These are phyloP conservation scores for Lodderomyces oxycetoniae DNA, from an alignment of 1,139 yeast genomes.

Conservation along the genomic window DNA sequence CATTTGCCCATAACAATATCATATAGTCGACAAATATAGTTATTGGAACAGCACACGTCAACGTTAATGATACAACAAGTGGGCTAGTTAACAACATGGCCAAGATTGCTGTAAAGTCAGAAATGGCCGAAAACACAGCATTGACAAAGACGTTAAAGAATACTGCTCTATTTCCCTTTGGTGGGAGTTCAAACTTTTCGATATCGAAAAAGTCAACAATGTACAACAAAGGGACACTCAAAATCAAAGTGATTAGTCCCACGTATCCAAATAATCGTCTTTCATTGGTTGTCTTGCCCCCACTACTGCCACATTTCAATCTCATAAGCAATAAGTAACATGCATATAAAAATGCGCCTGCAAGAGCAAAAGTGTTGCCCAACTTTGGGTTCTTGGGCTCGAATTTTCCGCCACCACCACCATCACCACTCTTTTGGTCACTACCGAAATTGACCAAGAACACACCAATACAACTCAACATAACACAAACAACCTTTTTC, in stretches of 20 bases:
- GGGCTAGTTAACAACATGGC: conserved; percentile 55
- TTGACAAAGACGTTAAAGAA: conserved; percentile 33
- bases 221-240: conserved; percentile 36
- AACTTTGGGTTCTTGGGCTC: conserved; percentile 37
- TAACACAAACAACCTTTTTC: conserved; percentile 43
- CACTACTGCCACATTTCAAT: conserved; percentile 36
- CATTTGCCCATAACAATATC: conserved; percentile 20
- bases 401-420: conserved; percentile 17
- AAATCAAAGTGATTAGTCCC: conserved; percentile 37
- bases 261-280: conserved; percentile 44
- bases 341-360: conserved; percentile 47
- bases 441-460: conserved; percentile 39
- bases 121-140: conserved; percentile 44
- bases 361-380: conserved; percentile 44
- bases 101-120: conserved; percentile 46
- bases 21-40: conserved; percentile 46
- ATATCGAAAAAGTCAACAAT: conserved; percentile 30
- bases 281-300: conserved; percentile 43
- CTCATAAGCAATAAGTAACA: conserved; percentile 42
- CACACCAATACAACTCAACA: conserved; percentile 44
- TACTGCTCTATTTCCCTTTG: conserved; percentile 23
- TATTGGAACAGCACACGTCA: conserved; percentile 51
- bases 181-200: conserved; percentile 42
- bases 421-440: conserved; percentile 15
- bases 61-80: conserved; percentile 46